Evolutionary conservation across 2,329 filamentous ascomycete species (phyloP), one percentile per base, ranked within the genome.

Genomic region (Fusarium haematococcum): DNA sequence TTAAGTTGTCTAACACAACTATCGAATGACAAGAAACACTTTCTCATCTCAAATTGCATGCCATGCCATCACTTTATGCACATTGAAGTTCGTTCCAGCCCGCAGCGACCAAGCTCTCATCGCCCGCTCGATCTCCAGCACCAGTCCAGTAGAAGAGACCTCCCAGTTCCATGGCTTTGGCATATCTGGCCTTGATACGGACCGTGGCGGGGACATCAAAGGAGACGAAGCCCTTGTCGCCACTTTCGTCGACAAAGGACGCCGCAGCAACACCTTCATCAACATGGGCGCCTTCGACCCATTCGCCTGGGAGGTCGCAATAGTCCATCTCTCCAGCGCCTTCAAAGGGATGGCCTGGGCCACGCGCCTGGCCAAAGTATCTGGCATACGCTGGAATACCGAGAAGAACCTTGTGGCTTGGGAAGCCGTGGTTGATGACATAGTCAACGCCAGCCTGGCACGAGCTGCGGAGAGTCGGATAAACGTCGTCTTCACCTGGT

Each of bases 111-210:
- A 93, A 78, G 78, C 91, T 93, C 74, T 88, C 83, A 10, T 81
- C 75, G 3, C 86, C 88, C 45, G 83, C 80, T 9, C 86, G 84
- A 81, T 93, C 91, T 0, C 88, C 89, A 3, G 88, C 88, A 2
- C 91, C 91, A 43, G 91, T 91, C 91, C 91, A 93, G 81, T 92
- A 93, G 79, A 93, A 93, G 33, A 93, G 74, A 0, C 91, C 91
- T 0, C 87, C 91, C 2, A 93, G 82, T 1, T 85, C 85, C 68
- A 86, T 85, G 39, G 84, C 81, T 56, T 85, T 87, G 56, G 87
- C 90, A 76, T 90, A 92, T 39, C 85, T 83, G 0, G 91, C 91
- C 81, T 93, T 93, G 76, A 88, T 85, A 63, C 83, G 80, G 18
- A 93, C 91, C 1, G 90, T 92, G 27, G 83, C 82, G 6, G 90